These are phyloP conservation scores for barley (Hordeum vulgare) DNA, from an alignment of 176 grass and related monocot genomes.

Conservation along the genomic window MorexV3_pseudomolecules_assembly NC_058522.1:392534229-392534728, in stretches of 20 bases:
- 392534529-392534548: neutral
- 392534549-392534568: constrained; percentile 39
- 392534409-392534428: constrained; percentile 5
- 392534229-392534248: constrained; percentile 18
- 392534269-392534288: constrained; percentile 24
- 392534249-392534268: neutral
- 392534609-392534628: constrained; percentile 24
- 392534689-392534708: constrained; percentile 21
- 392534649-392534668: constrained; percentile 15
- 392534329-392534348: neutral
- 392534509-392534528: constrained; percentile 5
- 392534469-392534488: neutral
- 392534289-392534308: constrained; percentile 16
- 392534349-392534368: constrained; percentile 24
- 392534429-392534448: neutral
- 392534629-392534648: constrained; percentile 20
- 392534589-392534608: constrained; percentile 12
- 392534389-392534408: constrained; percentile 8
- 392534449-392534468: constrained; percentile 12
- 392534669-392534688: constrained; percentile 16
- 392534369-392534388: constrained; percentile 31
- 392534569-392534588: constrained; percentile 33
- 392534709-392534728: constrained; percentile 15
- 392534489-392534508: neutral
- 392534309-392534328: neutral